These are phyloP conservation scores for Globisporangium abappressorium DNA, from an alignment of 352 stramenopile species.

Conservation along the genomic window DNA sequence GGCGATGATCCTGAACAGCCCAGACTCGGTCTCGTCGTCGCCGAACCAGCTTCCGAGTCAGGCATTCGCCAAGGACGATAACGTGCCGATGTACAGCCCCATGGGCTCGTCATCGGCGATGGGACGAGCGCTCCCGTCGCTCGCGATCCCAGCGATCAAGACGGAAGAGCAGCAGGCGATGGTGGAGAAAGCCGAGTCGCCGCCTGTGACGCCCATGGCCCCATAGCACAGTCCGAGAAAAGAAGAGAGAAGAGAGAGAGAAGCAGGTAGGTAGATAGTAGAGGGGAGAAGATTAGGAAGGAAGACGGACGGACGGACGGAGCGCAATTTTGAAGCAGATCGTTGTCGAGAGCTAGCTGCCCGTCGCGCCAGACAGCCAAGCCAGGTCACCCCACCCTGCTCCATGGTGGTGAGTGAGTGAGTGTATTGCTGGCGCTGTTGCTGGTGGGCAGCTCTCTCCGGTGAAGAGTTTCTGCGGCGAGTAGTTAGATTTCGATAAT, in stretches of 20 bases:
- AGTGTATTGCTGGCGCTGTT: neutral
- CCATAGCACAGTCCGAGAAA: neutral
- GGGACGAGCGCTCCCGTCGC: conserved; percentile 21
- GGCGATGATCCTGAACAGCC: conserved; percentile 76
- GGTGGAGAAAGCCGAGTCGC: neutral
- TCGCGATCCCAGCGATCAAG: conserved; percentile 16
- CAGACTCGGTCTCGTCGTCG: conserved; percentile 18
- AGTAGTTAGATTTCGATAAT: conserved; percentile 9
- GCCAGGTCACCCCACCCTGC: neutral
- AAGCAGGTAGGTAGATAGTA: neutral
- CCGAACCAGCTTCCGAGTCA: neutral
- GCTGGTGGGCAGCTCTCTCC: neutral
- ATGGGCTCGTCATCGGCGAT: conserved; percentile 18
- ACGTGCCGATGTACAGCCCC: conserved; percentile 20
- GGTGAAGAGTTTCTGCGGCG: neutral
- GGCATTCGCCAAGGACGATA: neutral
- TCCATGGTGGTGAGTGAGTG: neutral
- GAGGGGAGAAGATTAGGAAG: neutral
- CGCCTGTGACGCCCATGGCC: neutral
- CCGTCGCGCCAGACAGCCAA: neutral
- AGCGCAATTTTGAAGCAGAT: neutral
- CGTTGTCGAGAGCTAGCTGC: neutral
- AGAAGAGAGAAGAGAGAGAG: neutral
- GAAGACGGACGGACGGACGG: neutral
- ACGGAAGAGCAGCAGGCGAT: neutral